Evolutionary conservation across 495 filamentous ascomycete genomes (phyloP).

Genomic region (Elasticomyces elasticus): DNA sequence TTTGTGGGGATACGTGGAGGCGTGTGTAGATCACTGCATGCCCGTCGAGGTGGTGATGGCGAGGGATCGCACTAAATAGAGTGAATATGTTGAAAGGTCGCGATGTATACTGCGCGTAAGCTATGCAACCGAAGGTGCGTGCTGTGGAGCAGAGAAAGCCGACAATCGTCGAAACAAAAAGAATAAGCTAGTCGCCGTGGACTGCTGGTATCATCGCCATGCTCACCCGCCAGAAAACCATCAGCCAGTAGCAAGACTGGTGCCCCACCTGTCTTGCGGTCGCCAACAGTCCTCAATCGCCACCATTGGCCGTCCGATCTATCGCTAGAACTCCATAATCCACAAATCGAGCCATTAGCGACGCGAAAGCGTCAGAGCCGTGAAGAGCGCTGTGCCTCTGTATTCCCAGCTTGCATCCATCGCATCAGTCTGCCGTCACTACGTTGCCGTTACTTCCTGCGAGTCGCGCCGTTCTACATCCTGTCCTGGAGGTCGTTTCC

Average conservation of each 20-base stretch:
- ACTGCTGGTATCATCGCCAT: slow-evolving; percentile 1
- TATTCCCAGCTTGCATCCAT: background rate
- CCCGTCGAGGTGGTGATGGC: too few relatives aligned
- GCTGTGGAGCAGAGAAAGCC: background rate
- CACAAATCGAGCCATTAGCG: background rate
- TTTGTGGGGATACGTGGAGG: too few relatives aligned
- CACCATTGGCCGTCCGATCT: slow-evolving; percentile 3
- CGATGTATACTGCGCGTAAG: too few relatives aligned
- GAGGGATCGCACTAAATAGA: too few relatives aligned
- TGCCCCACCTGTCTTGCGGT: background rate
- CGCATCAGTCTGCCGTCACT: background rate
- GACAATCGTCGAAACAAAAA: background rate
- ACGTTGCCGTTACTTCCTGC: background rate
- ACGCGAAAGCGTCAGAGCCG: background rate
- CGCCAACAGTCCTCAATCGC: background rate
- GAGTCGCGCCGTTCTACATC: slow-evolving; percentile 1
- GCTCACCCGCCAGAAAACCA: background rate
- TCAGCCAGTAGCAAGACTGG: too few relatives aligned
- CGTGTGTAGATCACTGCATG: too few relatives aligned
- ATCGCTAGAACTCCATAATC: slow-evolving; percentile 1
- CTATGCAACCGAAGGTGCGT: background rate
- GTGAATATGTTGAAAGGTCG: too few relatives aligned
- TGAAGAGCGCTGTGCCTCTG: background rate
- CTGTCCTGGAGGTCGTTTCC: slow-evolving; percentile 19
- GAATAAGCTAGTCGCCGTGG: background rate